Conservation (phyloP, 192 early-diverging fungal genomes). For the Umbelopsis sp. region DNA sequence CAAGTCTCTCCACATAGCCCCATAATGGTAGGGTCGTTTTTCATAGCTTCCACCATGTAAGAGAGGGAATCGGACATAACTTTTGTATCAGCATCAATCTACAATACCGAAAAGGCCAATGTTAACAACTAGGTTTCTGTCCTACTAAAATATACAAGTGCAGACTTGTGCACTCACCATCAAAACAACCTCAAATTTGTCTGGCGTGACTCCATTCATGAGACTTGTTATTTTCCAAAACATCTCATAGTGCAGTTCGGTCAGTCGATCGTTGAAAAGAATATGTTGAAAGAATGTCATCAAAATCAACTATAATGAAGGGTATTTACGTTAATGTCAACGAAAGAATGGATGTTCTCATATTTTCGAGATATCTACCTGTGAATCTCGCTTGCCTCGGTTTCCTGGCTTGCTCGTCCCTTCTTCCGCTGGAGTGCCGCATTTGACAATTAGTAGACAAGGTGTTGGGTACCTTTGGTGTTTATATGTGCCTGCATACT, state of each 20-base stretch:
- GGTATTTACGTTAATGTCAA: background rate
- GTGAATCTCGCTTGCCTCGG: conserved; percentile 95
- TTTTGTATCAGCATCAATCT: conserved; percentile 88
- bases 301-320: conserved; percentile 74
- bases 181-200: conserved; percentile 74
- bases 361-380: conserved; percentile 76
- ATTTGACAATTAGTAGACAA: conserved; percentile 70
- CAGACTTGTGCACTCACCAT: conserved; percentile 45
- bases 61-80: conserved; percentile 76
- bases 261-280: conserved; percentile 84
- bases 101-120: background rate
- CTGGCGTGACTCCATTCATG: conserved; percentile 82
- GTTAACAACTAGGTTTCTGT: too few species aligned
- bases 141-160: too few species aligned
- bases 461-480: conserved; percentile 59
- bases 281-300: conserved; percentile 91
- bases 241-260: conserved; percentile 86
- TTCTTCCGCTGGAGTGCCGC: conserved; percentile 70
- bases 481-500: conserved; percentile 73
- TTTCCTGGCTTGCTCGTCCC: conserved; percentile 77
- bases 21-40: conserved; percentile 89
- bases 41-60: conserved; percentile 92
- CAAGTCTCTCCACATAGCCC: conserved; percentile 97
- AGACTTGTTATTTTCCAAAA: conserved; percentile 82
- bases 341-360: background rate